phyloP scores from a whole-genome alignment of 2,329 filamentous ascomycete species.

The Phialophora verrucosa region DNA sequence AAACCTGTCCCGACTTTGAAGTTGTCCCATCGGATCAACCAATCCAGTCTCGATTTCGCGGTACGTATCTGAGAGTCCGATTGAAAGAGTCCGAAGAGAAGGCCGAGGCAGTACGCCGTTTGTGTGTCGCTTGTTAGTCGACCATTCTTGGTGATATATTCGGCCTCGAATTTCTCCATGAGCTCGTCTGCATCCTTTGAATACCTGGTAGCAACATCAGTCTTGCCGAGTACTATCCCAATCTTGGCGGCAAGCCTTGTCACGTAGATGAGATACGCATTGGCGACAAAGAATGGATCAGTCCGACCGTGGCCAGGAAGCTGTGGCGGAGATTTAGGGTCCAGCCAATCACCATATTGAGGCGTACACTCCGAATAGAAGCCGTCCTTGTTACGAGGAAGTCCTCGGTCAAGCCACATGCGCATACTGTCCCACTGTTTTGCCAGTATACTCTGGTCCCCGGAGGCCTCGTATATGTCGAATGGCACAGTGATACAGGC shows the following conservation, averaged over 20 bases:
- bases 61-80: constrained; percentile 9
- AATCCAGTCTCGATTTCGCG: too few relatives aligned
- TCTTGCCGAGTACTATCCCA: constrained; percentile 38
- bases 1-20: constrained; percentile 48
- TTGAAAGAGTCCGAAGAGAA: constrained; percentile 40
- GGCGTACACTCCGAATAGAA: constrained; percentile 46
- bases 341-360: constrained; percentile 52
- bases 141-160: constrained; percentile 43
- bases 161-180: constrained; percentile 41
- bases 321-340: constrained; percentile 47
- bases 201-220: constrained; percentile 39
- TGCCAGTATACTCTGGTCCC: constrained; percentile 45
- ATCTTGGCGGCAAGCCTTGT: constrained; percentile 44
- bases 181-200: neutral
- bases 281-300: constrained; percentile 45
- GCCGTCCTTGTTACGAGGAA: constrained; percentile 42
- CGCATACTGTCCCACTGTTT: constrained; percentile 47
- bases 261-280: constrained; percentile 48
- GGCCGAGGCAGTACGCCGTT: constrained; percentile 41
- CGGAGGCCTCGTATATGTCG: constrained; percentile 45
- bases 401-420: constrained; percentile 47
- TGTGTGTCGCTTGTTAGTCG: constrained; percentile 44
- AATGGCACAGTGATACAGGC: constrained; percentile 47
- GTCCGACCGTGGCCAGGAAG: constrained; percentile 45
- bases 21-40: constrained; percentile 2